Conservation (phyloP, 345 rosid species). For the Cardamine resedifolia region DNA sequence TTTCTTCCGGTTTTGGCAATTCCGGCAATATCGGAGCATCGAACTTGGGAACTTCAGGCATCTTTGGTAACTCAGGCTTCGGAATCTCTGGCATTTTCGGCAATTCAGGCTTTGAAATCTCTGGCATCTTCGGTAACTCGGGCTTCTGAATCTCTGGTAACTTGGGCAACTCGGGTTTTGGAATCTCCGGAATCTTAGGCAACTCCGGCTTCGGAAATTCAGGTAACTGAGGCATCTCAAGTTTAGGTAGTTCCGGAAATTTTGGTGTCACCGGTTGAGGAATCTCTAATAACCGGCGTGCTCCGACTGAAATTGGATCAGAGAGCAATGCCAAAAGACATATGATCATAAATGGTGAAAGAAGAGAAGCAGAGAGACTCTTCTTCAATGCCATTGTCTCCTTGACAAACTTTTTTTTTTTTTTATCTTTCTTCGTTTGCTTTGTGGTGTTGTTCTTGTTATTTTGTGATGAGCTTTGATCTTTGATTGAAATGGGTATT, state of each 20-base stretch:
- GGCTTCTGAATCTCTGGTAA: background rate
- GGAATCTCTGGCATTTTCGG: slow-evolving; percentile 4
- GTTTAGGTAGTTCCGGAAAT: slow-evolving; percentile 24
- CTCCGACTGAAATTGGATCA: background rate
- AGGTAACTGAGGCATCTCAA: slow-evolving; percentile 1
- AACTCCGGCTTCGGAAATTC: slow-evolving; percentile 1
- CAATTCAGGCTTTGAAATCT: slow-evolving; percentile 8
- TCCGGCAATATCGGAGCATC: slow-evolving; percentile 14
- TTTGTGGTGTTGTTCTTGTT: background rate
- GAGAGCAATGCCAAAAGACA: slow-evolving; percentile 5
- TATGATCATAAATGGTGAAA: slow-evolving; percentile 13
- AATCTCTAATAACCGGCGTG: slow-evolving; percentile 18
- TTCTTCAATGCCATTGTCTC: background rate
- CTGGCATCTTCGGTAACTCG: background rate
- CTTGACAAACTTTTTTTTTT: background rate
- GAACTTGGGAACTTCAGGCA: background rate
- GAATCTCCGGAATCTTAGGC: slow-evolving; percentile 1
- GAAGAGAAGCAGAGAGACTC: slow-evolving; percentile 9
- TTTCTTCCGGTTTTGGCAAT: slow-evolving; percentile 13
- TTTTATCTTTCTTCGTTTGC: background rate
- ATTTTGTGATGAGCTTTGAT: background rate
- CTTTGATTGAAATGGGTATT: background rate
- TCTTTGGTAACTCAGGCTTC: slow-evolving; percentile 19
- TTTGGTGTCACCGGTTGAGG: slow-evolving; percentile 19
- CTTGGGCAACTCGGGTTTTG: slow-evolving; percentile 30